These are phyloP conservation scores for Calonectria henricotiae DNA, from an alignment of 2,329 filamentous ascomycete species.

Conservation along the genomic window DNA sequence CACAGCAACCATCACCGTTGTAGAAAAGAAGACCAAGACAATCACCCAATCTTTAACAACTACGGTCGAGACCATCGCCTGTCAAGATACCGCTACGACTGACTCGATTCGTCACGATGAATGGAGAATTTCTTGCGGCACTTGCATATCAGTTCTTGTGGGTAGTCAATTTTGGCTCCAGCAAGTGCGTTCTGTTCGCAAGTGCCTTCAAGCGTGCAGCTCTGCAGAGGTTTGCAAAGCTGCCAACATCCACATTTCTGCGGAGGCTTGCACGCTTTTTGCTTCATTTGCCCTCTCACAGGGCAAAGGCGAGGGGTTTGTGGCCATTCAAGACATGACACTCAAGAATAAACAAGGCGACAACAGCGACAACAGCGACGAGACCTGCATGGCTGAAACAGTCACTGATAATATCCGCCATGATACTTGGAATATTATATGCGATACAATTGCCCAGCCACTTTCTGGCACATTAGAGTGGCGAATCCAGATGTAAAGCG, in stretches of 20 bases:
- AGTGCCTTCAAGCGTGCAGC: background rate
- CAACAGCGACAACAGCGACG: background rate
- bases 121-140: background rate
- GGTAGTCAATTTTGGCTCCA: background rate
- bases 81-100: background rate
- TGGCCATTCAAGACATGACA: conserved; percentile 2
- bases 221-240: background rate
- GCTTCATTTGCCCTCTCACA: background rate
- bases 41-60: background rate
- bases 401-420: background rate
- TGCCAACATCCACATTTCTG: background rate
- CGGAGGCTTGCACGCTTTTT: background rate
- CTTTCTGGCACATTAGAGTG: background rate
- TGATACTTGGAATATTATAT: background rate
- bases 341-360: background rate
- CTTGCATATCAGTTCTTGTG: background rate
- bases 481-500: too few species aligned
- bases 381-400: background rate
- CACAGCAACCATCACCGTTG: background rate
- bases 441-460: background rate
- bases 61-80: background rate
- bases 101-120: background rate
- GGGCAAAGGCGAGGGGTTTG: background rate
- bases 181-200: background rate
- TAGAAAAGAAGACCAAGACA: background rate